These are phyloP conservation scores for Gentiana dahurica DNA, from an alignment of 257 asterid species.

Conservation along the genomic window DNA sequence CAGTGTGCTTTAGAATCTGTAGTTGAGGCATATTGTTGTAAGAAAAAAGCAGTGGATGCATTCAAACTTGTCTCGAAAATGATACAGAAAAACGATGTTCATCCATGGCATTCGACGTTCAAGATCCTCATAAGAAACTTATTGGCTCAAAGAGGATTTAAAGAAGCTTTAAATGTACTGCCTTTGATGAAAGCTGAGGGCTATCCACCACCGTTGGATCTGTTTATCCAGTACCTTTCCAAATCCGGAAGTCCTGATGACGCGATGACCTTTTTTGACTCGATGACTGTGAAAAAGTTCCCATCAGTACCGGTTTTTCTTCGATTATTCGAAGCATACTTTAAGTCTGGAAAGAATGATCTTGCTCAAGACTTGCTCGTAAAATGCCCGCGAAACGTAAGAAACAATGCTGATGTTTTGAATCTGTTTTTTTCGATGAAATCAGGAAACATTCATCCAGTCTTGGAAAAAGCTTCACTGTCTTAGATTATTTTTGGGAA, in stretches of 20 bases:
- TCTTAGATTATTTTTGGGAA: constrained; percentile 11
- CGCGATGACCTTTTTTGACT: constrained; percentile 38
- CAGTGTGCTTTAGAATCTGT: constrained; percentile 40
- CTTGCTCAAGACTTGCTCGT: constrained; percentile 74
- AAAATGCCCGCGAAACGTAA: constrained; percentile 48
- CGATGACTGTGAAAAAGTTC: constrained; percentile 36
- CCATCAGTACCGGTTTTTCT: constrained; percentile 45
- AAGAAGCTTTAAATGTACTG: constrained; percentile 52
- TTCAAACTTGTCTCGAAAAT: constrained; percentile 39
- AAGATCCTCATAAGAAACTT: constrained; percentile 47
- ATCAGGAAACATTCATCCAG: constrained; percentile 16
- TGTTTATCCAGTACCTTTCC: constrained; percentile 45
- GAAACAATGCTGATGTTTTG: constrained; percentile 61
- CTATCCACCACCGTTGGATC: constrained; percentile 46
- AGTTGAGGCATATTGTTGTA: constrained; percentile 39
- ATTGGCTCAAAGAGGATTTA: constrained; percentile 34
- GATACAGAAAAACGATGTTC: constrained; percentile 38
- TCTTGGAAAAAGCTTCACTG: constrained; percentile 23
- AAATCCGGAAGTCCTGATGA: constrained; percentile 53
- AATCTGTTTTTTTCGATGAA: constrained; percentile 38
- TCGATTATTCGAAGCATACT: constrained; percentile 51
- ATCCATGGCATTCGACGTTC: constrained; percentile 46
- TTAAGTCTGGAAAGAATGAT: constrained; percentile 37
- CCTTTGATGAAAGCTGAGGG: constrained; percentile 63
- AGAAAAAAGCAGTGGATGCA: constrained; percentile 41